phyloP scores from a whole-genome alignment of 768 basidiomycete genomes.

The Tulasnella sp. region DNA sequence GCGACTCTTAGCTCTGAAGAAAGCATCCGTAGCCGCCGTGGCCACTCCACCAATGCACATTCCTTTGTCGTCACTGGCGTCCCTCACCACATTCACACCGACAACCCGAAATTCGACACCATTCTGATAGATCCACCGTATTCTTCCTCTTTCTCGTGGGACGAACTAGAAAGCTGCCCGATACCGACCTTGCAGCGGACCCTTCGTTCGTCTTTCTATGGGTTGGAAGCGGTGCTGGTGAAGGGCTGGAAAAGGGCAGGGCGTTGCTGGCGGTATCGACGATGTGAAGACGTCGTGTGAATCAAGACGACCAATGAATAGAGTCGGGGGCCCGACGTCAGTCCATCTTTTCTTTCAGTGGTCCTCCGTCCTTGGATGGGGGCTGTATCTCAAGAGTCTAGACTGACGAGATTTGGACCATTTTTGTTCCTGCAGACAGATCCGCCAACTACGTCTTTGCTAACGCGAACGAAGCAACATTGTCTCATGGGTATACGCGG shows the following conservation, averaged over 20 bases:
- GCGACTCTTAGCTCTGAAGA: slow-evolving; percentile 74
- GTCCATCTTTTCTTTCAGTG: slow-evolving; percentile 27
- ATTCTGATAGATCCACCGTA: slow-evolving; percentile 89
- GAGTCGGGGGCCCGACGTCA: slow-evolving; percentile 67
- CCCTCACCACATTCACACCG: slow-evolving; percentile 35
- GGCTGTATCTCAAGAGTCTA: too few relatives aligned
- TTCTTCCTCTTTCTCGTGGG: slow-evolving; percentile 80
- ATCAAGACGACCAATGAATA: slow-evolving; percentile 77
- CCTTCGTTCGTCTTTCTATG: slow-evolving; percentile 93
- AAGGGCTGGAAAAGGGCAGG: slow-evolving; percentile 84
- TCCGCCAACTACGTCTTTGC: slow-evolving; percentile 73
- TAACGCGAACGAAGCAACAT: slow-evolving; percentile 90
- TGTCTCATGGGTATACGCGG: slow-evolving; percentile 96
- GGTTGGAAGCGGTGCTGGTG: slow-evolving; percentile 87
- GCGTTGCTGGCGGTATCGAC: slow-evolving; percentile 83
- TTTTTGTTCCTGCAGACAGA: slow-evolving; percentile 49
- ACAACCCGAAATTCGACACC: slow-evolving; percentile 64
- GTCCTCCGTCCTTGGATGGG: too few relatives aligned
- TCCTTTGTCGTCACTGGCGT: slow-evolving; percentile 47
- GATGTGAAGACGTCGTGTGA: slow-evolving; percentile 99
- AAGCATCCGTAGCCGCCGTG: slow-evolving; percentile 59
- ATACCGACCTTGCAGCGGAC: slow-evolving; percentile 78
- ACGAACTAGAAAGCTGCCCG: slow-evolving; percentile 71
- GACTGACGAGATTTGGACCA: slow-evolving; percentile 16
- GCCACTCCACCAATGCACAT: slow-evolving; percentile 71